Conservation (phyloP, 208 protist species). For the Trypanosoma brucei region DNA sequence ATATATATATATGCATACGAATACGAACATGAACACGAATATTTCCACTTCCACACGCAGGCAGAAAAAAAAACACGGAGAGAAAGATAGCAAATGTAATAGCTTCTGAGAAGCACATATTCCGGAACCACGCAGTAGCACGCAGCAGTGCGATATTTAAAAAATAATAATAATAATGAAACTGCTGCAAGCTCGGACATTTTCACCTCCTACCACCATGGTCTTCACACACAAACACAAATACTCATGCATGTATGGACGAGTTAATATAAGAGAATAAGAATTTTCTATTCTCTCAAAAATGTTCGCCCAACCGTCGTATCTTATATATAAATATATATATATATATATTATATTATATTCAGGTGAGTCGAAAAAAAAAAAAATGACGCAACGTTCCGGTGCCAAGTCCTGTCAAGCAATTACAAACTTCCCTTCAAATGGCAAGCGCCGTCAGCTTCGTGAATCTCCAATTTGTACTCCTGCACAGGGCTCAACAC, state of each 20-base stretch:
- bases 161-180: no score
- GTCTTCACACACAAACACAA: no score
- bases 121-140: no score
- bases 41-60: no score
- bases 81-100: no score
- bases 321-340: constrained; percentile 6
- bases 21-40: no score
- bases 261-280: neutral
- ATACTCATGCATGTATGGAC: neutral
- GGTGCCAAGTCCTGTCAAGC: neutral
- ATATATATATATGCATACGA: no score
- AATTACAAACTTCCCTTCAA: constrained; percentile 9
- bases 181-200: no score
- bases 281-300: neutral
- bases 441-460: neutral
- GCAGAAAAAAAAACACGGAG: no score
- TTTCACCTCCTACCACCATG: no score
- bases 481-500: constrained; percentile 22
- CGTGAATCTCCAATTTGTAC: constrained; percentile 19
- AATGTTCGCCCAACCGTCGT: neutral
- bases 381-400: neutral
- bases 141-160: no score
- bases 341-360: constrained; percentile 9
- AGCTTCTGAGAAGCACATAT: no score
- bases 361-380: constrained; percentile 2